These are phyloP conservation scores for Ceratocystis huliohia DNA, from an alignment of 2,329 filamentous ascomycete species.

Conservation along the genomic window DNA sequence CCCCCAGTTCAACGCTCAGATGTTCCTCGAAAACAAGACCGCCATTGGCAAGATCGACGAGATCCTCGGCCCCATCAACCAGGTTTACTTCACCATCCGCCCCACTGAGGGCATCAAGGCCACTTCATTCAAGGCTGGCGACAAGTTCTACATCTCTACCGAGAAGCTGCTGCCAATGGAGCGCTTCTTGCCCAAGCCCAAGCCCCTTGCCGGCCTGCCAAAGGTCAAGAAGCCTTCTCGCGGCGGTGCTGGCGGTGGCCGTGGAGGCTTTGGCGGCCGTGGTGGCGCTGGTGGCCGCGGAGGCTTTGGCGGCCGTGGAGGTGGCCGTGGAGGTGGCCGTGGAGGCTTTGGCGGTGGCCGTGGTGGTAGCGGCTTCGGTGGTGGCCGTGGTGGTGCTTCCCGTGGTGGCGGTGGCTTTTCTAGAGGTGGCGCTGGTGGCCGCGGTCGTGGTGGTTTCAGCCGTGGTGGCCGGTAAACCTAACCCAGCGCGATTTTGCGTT, in stretches of 20 bases:
- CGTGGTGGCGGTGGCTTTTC: slow-evolving; percentile 15
- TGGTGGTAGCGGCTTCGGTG: slow-evolving; percentile 27
- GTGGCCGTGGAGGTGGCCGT: slow-evolving; percentile 27
- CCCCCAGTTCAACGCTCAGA: slow-evolving; percentile 96
- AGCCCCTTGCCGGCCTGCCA: slow-evolving; percentile 47
- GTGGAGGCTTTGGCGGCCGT: slow-evolving; percentile 31
- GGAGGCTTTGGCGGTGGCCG: slow-evolving; percentile 29
- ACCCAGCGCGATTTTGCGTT: neutral
- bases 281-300: slow-evolving; percentile 34
- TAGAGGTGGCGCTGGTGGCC: slow-evolving; percentile 25
- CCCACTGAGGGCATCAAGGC: slow-evolving; percentile 93
- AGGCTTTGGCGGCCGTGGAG: slow-evolving; percentile 24
- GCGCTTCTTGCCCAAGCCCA: slow-evolving; percentile 92
- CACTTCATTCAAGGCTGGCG: slow-evolving; percentile 83
- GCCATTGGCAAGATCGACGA: slow-evolving; percentile 95
- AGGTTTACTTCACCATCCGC: slow-evolving; percentile 98
- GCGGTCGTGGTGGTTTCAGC: slow-evolving; percentile 25
- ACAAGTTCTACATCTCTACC: slow-evolving; percentile 91
- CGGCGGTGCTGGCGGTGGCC: slow-evolving; percentile 37
- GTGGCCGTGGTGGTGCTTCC: slow-evolving; percentile 13
- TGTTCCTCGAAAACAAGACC: slow-evolving; percentile 98
- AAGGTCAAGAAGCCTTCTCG: slow-evolving; percentile 45
- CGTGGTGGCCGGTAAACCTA: slow-evolving; percentile 20
- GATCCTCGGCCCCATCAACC: slow-evolving; percentile 91
- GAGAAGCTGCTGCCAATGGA: slow-evolving; percentile 93